A percentile compares a stretch with the other conserved stretches of the same genome.
These are phyloP conservation scores for Suhomyces kunorum DNA, from an alignment of 1,139 yeast genomes.

Conservation along the genomic window DNA sequence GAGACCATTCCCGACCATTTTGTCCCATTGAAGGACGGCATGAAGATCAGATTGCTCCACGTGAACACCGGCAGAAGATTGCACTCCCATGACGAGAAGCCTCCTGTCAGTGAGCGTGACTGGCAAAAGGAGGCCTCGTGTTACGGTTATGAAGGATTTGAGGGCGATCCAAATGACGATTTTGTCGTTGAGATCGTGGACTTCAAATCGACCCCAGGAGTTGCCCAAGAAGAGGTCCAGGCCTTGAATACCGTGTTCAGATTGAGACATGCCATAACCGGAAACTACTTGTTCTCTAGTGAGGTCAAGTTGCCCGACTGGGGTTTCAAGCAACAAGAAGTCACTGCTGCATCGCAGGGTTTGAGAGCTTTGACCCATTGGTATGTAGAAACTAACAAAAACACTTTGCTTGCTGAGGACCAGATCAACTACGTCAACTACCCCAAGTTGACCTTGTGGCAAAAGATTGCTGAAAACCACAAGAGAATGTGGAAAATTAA, in stretches of 20 bases:
- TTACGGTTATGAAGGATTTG: constrained; percentile 89
- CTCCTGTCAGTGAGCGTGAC: constrained; percentile 89
- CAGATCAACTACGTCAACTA: constrained; percentile 53
- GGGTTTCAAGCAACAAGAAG: constrained; percentile 98
- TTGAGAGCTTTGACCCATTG: constrained; percentile 72
- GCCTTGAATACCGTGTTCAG: constrained; percentile 86
- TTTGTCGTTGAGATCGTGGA: constrained; percentile 85
- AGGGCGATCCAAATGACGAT: constrained; percentile 95
- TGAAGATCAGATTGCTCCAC: constrained; percentile 78
- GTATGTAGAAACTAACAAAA: constrained; percentile 82
- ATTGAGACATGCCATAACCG: constrained; percentile 86
- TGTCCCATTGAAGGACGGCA: constrained; percentile 71
- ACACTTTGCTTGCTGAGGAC: constrained; percentile 30
- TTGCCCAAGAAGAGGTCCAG: constrained; percentile 62
- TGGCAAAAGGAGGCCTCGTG: constrained; percentile 96
- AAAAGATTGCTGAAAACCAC: constrained; percentile 78
- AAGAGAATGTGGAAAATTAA: constrained; percentile 90
- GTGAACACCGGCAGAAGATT: constrained; percentile 70
- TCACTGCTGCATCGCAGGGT: constrained; percentile 86
- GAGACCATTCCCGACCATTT: constrained; percentile 52
- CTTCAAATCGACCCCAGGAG: constrained; percentile 54
- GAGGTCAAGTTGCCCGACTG: constrained; percentile 86
- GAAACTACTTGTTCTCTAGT: constrained; percentile 86
- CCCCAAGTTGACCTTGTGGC: constrained; percentile 60
- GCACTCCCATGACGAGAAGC: constrained; percentile 94